Evolutionary conservation across 2,329 filamentous ascomycete genomes (phyloP).

Genomic region (Dichotomopilus funicola): DNA sequence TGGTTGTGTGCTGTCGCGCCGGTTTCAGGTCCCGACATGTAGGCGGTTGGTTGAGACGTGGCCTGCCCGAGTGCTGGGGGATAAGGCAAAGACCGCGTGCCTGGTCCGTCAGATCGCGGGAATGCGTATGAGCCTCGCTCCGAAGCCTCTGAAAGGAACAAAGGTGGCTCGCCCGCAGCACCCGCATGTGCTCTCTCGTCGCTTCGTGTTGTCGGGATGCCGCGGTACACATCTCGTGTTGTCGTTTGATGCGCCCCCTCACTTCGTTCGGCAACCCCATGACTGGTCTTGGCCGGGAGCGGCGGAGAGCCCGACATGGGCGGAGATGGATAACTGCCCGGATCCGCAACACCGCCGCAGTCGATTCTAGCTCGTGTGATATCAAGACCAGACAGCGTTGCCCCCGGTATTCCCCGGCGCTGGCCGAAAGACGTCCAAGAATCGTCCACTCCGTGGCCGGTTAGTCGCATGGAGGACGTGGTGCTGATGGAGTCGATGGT

Average conservation of each 20-base stretch:
- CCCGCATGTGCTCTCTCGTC: constrained; percentile 30
- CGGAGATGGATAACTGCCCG: constrained; percentile 62
- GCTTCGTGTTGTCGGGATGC: constrained; percentile 32
- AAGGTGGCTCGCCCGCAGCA: constrained; percentile 26
- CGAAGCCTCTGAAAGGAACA: constrained; percentile 33
- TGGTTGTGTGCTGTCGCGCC: constrained; percentile 6
- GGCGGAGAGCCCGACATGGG: constrained; percentile 67
- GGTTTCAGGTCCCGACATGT: constrained; percentile 21
- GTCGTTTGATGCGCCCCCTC: constrained; percentile 41
- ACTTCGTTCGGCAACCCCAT: constrained; percentile 50
- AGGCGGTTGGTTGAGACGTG: constrained; percentile 26
- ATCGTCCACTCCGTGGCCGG: constrained; percentile 39
- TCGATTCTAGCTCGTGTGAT: constrained; percentile 50
- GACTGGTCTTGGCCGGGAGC: constrained; percentile 51
- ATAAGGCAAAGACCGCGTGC: constrained; percentile 30
- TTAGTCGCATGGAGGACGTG: constrained; percentile 48
- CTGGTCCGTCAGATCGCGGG: constrained; percentile 33
- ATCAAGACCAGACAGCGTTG: constrained; percentile 50
- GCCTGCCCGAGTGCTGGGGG: constrained; percentile 28
- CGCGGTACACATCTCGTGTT: constrained; percentile 48
- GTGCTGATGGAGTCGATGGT: constrained; percentile 18
- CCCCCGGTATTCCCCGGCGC: constrained; percentile 51
- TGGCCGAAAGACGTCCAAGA: constrained; percentile 47
- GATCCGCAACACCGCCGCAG: constrained; percentile 47
- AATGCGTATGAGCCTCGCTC: constrained; percentile 38